These are phyloP conservation scores for Ophiostoma angusticollis DNA, from an alignment of 2,329 filamentous ascomycete species.

Conservation along the genomic window DNA sequence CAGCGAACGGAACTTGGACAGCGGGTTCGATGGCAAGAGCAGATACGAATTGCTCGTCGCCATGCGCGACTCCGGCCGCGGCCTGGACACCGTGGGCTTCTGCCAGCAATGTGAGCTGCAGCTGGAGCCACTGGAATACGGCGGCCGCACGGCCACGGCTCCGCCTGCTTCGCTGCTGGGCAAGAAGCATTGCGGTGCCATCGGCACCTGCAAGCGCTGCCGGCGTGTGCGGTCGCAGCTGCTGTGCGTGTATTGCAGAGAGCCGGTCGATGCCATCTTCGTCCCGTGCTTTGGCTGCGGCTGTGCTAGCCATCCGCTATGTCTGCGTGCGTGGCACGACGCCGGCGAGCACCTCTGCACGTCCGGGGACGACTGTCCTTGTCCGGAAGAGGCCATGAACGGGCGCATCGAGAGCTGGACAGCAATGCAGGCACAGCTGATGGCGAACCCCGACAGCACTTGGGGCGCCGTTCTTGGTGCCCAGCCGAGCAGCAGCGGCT, in stretches of 20 bases:
- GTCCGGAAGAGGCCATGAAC: conserved; percentile 40
- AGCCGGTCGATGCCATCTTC: conserved; percentile 47
- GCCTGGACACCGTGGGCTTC: conserved; percentile 49
- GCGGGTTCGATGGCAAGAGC: conserved; percentile 26
- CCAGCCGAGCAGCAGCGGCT: no score
- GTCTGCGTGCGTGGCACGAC: conserved; percentile 45
- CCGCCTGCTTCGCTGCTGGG: conserved; percentile 12
- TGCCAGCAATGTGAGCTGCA: conserved; percentile 51
- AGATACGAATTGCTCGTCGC: conserved; percentile 39
- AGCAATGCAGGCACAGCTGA: conserved; percentile 34
- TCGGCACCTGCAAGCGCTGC: conserved; percentile 39
- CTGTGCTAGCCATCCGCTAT: conserved; percentile 47
- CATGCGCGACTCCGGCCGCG: conserved; percentile 38
- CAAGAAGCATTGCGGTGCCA: conserved; percentile 20
- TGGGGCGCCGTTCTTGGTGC: no score
- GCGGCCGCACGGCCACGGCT: conserved; percentile 25
- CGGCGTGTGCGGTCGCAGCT: conserved; percentile 43
- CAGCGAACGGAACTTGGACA: no score
- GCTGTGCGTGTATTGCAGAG: conserved; percentile 48
- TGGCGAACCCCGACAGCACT: no score
- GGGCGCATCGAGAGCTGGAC: conserved; percentile 50
- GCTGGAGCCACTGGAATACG: conserved; percentile 43
- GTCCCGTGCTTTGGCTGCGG: conserved; percentile 50
- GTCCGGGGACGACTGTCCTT: conserved; percentile 52
- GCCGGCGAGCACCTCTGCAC: conserved; percentile 45